A percentile compares a stretch with the other conserved stretches of the same genome.
phyloP scores from a whole-genome alignment of 768 basidiomycete species.

The Xanthoconium purpureum region DNA sequence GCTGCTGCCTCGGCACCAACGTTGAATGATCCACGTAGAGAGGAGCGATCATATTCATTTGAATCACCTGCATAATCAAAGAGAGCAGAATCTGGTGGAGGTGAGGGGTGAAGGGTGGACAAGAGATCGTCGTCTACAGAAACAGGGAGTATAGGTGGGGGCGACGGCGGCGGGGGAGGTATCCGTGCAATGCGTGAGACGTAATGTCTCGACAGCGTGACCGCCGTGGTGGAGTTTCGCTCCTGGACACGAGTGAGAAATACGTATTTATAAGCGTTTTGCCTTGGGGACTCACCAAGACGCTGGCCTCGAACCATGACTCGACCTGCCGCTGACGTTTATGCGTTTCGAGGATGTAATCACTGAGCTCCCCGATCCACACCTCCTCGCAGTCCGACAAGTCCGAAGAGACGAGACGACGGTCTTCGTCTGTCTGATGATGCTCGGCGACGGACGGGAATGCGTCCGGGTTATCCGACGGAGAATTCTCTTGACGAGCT shows the following conservation, averaged over 20 bases:
- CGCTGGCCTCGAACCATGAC: conserved; percentile 67
- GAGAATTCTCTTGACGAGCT: conserved; percentile 27
- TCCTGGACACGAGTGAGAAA: conserved; percentile 45
- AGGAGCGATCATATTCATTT: conserved; percentile 22
- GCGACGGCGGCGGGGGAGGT: conserved; percentile 41
- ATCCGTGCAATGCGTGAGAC: conserved; percentile 44
- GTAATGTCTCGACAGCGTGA: conserved; percentile 35
- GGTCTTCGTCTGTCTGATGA: conserved; percentile 39
- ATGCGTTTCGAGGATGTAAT: conserved; percentile 69
- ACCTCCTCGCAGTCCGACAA: conserved; percentile 78
- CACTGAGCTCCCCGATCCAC: conserved; percentile 67
- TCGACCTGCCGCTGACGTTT: conserved; percentile 71
- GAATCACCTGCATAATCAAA: conserved; percentile 30
- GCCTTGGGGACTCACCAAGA: conserved; percentile 45
- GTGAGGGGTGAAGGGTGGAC: conserved; percentile 37
- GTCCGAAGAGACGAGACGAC: conserved; percentile 62
- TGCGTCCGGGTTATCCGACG: conserved; percentile 22
- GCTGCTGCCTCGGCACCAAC: conserved; percentile 53
- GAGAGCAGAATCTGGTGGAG: conserved; percentile 30
- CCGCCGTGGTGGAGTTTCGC: conserved; percentile 63
- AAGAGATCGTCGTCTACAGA: conserved; percentile 36
- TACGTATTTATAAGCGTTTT: background rate
- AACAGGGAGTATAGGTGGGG: conserved; percentile 30
- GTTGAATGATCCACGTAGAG: conserved; percentile 21
- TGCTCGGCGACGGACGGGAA: conserved; percentile 18